Conservation (phyloP, 2,329 filamentous ascomycete species). For the Oidium heveae region DNA sequence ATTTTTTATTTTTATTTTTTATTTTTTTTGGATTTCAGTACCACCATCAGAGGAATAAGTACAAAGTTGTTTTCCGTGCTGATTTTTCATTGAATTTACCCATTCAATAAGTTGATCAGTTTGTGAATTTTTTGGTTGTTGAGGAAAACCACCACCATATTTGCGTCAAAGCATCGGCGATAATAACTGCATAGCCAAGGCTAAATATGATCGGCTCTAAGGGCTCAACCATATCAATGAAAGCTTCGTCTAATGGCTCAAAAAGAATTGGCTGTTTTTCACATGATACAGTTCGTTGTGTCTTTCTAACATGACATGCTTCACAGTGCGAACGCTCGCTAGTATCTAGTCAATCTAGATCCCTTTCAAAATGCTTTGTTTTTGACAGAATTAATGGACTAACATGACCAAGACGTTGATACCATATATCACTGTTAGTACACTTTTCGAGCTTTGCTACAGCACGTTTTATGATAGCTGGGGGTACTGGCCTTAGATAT, state of each 20-base stretch:
- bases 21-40: not conserved
- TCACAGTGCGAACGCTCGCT: not conserved
- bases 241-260: not conserved
- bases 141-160: not conserved
- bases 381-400: no score
- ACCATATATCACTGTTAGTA: no score
- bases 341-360: slow-evolving; percentile 16
- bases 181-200: not conserved
- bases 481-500: no score
- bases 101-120: not conserved
- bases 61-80: not conserved
- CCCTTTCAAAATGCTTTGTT: not conserved
- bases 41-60: not conserved
- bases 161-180: not conserved
- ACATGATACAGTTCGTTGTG: not conserved
- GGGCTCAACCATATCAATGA: not conserved
- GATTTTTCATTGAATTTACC: not conserved
- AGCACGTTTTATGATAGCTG: no score
- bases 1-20: no score
- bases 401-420: no score
- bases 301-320: not conserved
- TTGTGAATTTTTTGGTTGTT: not conserved
- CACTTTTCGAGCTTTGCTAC: no score
- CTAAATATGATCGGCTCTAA: not conserved
- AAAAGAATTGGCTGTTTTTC: not conserved